phyloP scores from a whole-genome alignment of 306 rosid genomes.

The Psophocarpus tetragonolobus region DNA sequence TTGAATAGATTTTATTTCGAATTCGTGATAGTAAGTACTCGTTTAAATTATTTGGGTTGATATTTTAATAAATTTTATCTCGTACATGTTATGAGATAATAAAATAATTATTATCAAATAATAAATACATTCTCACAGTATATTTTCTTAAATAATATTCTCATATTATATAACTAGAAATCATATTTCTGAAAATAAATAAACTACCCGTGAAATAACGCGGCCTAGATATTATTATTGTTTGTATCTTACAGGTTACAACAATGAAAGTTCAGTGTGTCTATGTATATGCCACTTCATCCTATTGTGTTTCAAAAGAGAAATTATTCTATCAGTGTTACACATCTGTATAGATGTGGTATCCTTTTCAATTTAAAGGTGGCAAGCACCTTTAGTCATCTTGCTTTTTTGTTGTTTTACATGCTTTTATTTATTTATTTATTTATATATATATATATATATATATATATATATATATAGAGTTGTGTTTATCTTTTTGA shows the following conservation, averaged over 20 bases:
- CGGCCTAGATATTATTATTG: neutral
- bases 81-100: no score
- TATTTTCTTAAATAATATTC: no score
- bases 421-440: conserved; percentile 8
- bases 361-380: conserved; percentile 16
- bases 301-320: neutral
- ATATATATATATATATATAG: neutral
- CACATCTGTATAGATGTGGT: conserved; percentile 12
- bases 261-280: neutral
- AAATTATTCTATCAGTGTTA: neutral
- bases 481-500: neutral
- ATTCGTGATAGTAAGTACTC: no score
- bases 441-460: no score
- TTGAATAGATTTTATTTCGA: no score
- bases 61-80: no score
- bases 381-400: neutral
- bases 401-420: conserved; percentile 7
- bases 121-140: no score
- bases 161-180: no score
- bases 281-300: neutral
- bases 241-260: neutral
- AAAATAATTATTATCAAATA: no score
- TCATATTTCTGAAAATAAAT: no score
- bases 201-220: no score
- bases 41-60: no score